A percentile compares a stretch with the other conserved stretches of the same genome.
Evolutionary conservation across 208 protist genomes (phyloP).

Genomic region (Balamuthia mandrillaris): DNA sequence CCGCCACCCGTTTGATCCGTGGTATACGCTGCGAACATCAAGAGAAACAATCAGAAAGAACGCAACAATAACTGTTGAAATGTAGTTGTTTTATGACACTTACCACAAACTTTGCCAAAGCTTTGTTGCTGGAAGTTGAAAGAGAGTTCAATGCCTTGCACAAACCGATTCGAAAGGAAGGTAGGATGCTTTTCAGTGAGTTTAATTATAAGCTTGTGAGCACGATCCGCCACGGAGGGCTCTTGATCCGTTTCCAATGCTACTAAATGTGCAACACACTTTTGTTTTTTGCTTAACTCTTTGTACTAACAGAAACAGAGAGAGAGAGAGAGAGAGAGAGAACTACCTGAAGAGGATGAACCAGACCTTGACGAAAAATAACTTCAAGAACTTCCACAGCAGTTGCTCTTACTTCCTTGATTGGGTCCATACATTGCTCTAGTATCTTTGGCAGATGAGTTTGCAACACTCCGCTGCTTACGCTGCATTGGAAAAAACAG

Average conservation of each 20-base stretch:
- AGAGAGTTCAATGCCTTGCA: conserved; percentile 33
- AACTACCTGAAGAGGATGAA: conserved; percentile 21
- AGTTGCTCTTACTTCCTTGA: neutral
- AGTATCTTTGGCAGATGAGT: neutral
- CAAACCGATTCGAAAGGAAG: conserved; percentile 36
- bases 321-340: neutral
- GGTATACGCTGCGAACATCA: neutral
- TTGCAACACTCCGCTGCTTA: conserved; percentile 7
- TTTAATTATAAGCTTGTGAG: neutral
- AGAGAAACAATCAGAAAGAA: neutral
- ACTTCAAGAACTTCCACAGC: conserved; percentile 1
- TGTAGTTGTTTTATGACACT: neutral
- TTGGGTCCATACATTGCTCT: neutral
- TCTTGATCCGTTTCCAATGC: conserved; percentile 18
- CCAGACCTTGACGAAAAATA: conserved; percentile 25
- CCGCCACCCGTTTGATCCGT: neutral
- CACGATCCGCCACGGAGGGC: neutral
- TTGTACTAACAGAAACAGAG: neutral
- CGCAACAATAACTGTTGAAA: neutral
- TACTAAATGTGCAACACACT: conserved; percentile 31
- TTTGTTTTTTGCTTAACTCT: neutral
- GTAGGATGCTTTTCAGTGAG: conserved; percentile 29
- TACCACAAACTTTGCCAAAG: neutral
- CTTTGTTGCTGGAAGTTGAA: conserved; percentile 12
- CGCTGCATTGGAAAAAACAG: neutral